Evolutionary conservation across 2,329 filamentous ascomycete genomes (phyloP), one percentile per base, ranked within the genome.

Genomic region (Fusarium camptoceras): DNA sequence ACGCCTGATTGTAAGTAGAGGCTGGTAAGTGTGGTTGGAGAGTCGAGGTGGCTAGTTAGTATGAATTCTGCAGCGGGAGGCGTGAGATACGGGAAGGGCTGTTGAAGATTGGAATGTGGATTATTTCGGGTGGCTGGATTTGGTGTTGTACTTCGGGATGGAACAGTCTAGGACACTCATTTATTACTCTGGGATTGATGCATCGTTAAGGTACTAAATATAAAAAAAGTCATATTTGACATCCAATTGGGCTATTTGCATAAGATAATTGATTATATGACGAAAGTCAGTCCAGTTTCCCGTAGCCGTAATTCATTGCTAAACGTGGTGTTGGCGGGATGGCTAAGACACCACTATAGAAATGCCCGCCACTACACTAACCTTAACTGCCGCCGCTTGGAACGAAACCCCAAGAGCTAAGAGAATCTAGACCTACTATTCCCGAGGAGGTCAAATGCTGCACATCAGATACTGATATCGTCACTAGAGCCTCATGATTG

Each of bases 1-100:
- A 73, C 57, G 41, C 70, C 70, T 15, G 51, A 49, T 27, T 75
- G 73, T 20, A 56, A 65, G 53, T 56, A 58, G 31, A 49, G 30
- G 30, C 12, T 27, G 53, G 41, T 30, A 25, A 18, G 7, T 5
- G 50, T 46, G 53, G 47, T 42, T 53, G 57, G 47, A 8, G 10
- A n/a, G 2, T 5, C 8, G 2, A 42, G 7, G 22, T 27, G 16
- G 46, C 18, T 51, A 25, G 15, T 22, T 48, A 6, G 15, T 20
- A n/a, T 10, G 25, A 15, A 4, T 27, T 34, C 11, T 12, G 10
- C 11, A 50, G 25, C 24, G 14, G 12, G 14, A 43, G 8, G 10
- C n/a, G 24, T 42, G 34, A 46, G n/a, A 47, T 20, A 27, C 7
- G 4, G 8, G 9, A 8, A 25, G 15, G 27, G 24, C n/a, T 31